Evolutionary conservation across 179 eudicot genomes (phyloP), one percentile per base, ranked within the genome.

Genomic region (Amaranthus tricolor): DNA sequence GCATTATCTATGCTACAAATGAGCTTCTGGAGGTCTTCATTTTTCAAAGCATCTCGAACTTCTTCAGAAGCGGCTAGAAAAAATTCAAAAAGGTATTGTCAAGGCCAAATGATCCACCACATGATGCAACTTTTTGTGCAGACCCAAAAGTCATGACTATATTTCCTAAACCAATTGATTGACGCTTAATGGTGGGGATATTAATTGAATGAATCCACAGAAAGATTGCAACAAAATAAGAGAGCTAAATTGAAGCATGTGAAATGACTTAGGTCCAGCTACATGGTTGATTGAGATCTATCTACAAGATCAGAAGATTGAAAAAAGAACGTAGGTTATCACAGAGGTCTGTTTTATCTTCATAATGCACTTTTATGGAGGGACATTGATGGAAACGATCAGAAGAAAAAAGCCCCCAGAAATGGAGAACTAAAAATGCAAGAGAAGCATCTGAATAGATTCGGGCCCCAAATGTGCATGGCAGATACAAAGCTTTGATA

Each of bases 21-120:
- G 20, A 90, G 85, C 69, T 86, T 87, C 69, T 81, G 89, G 75
- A 90, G 87, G 74, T 83, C 83, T 75, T 84, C 86, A 66, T 85
- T 79, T 82, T 85, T 90, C 81, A 92, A 76, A 47, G 89, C 88
- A 79, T 92, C 91, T 76, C 82, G 77, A 50, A 92, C 86, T 73
- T 88, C 97, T 70, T 80, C 78, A 59, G 89, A 90, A 77, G 97
- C 81, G 76, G 91, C 97, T 92, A 83, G 2, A 52, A 43, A 10
- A 74, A 67, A 47, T 52, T 9, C n/a, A 49, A 67, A 49, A 9
- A 78, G 11, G 49, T 51, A 59, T 53, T 67, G 16, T 68, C 14
- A 43, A 56, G 15, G 16, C 51, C 17, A 20, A 43, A 43, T 9
- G 40, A 31, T 31, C 40, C 40, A 31, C 40, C 40, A 31, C 40